A percentile compares a stretch with the other conserved stretches of the same genome.
Evolutionary conservation across 176 grass and related monocot genomes (phyloP).

Genomic region (Stipa capillata): DNA sequence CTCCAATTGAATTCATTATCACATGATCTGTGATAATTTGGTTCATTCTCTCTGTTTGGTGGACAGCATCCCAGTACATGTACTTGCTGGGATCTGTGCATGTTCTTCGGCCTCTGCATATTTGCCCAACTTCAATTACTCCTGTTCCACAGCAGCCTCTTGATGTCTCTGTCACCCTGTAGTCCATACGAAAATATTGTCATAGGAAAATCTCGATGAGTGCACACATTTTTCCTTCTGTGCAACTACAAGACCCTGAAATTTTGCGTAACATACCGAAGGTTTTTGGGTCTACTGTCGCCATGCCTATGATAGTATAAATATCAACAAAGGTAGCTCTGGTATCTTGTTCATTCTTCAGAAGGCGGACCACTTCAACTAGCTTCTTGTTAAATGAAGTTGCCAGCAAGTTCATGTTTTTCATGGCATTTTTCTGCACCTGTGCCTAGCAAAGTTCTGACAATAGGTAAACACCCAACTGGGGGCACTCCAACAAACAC

Average conservation of each 20-base stretch:
- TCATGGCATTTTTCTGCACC: constrained; percentile 37
- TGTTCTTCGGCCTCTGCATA: constrained; percentile 45
- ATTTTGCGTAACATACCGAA: constrained; percentile 32
- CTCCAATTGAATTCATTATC: constrained; percentile 15
- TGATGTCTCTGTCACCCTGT: constrained; percentile 36
- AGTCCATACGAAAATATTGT: constrained; percentile 5
- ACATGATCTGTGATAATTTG: constrained; percentile 41
- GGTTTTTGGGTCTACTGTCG: constrained; percentile 22
- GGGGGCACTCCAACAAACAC: constrained; percentile 44
- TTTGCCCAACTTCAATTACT: constrained; percentile 48
- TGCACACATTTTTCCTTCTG: not conserved
- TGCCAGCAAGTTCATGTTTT: constrained; percentile 38
- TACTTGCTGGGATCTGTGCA: constrained; percentile 58
- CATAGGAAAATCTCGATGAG: not conserved
- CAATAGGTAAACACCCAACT: constrained; percentile 50
- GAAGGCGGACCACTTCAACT: constrained; percentile 11
- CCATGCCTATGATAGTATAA: constrained; percentile 27
- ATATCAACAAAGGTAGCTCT: constrained; percentile 39
- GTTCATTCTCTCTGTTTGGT: constrained; percentile 63
- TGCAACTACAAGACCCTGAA: not conserved
- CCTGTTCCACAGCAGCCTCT: constrained; percentile 68
- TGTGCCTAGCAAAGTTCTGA: constrained; percentile 37
- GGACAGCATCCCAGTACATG: constrained; percentile 70
- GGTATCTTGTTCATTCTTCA: constrained; percentile 26
- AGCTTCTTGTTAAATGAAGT: constrained; percentile 52